These are phyloP conservation scores for Chlamydomonas reinhardtii DNA, from an alignment of 163 green algal genomes.

Conservation along the genomic window DNA sequence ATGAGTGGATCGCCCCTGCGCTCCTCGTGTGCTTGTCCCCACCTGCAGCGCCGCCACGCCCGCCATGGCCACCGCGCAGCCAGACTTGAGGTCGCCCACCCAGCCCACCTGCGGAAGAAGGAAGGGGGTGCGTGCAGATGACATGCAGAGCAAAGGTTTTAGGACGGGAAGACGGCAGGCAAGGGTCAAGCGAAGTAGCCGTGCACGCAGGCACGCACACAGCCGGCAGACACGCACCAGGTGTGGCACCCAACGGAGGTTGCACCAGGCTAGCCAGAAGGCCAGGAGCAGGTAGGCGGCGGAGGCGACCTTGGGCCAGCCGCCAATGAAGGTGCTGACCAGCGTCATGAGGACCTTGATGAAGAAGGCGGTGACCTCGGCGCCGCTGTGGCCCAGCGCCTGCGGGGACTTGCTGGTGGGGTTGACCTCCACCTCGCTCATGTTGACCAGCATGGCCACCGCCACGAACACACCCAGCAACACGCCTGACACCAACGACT, in stretches of 20 bases:
- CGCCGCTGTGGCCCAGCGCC: neutral
- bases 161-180: too few species aligned
- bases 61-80: conserved; percentile 5
- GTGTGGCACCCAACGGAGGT: neutral
- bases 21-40: neutral
- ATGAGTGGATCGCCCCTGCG: too few species aligned
- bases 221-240: too few species aligned
- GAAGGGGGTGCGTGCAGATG: too few species aligned
- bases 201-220: too few species aligned
- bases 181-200: too few species aligned
- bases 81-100: conserved; percentile 31
- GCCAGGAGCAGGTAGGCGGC: neutral
- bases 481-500: neutral
- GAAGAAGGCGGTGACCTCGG: neutral
- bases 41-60: conserved; percentile 26
- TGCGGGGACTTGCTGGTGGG: neutral
- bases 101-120: neutral
- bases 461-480: neutral
- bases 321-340: neutral
- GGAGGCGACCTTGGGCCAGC: neutral
- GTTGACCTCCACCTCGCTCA: neutral
- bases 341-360: conserved; percentile 5
- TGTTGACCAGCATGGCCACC: conserved; percentile 5
- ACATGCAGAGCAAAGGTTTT: too few species aligned
- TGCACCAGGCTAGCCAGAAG: neutral